Conservation (phyloP, 1,284 basidiomycete genomes). For the Quambalaria eucalypti region DNA sequence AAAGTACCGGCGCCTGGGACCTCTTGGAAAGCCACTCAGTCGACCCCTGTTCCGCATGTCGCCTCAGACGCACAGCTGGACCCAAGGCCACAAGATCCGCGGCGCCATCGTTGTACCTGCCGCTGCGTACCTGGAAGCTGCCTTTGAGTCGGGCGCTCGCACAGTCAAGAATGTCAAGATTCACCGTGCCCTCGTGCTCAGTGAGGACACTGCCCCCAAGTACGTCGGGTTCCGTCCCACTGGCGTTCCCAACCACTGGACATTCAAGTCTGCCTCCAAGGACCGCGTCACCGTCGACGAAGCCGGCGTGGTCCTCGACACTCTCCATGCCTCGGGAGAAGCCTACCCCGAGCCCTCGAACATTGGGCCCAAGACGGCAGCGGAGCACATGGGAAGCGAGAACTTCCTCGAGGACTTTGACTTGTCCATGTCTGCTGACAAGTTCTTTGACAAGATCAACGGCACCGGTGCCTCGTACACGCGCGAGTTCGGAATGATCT, state of each 20-base stretch:
- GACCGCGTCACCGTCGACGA: constrained; percentile 9
- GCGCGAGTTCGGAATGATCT: constrained; percentile 13
- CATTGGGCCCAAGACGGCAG: too few species aligned
- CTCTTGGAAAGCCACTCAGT: too few species aligned
- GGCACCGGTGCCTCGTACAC: constrained; percentile 15
- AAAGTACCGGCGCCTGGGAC: too few species aligned
- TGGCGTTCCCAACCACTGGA: constrained; percentile 12
- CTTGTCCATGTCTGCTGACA: constrained; percentile 15
- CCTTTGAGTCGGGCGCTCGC: too few species aligned
- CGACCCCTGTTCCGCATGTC: too few species aligned
- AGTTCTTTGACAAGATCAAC: constrained; percentile 10
- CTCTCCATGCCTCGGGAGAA: constrained; percentile 11
- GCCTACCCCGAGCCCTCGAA: constrained; percentile 9
- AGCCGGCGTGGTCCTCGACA: constrained; percentile 9
- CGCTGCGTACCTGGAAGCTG: constrained; percentile 11
- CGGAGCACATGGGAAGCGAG: too few species aligned
- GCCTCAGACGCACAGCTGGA: too few species aligned
- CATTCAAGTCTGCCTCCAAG: constrained; percentile 13
- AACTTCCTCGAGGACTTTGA: constrained; percentile 14
- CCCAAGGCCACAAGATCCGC: constrained; percentile 18
- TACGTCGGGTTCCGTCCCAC: constrained; percentile 10
- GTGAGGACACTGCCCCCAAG: constrained; percentile 11
- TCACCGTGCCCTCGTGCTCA: constrained; percentile 13
- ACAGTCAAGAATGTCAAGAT: constrained; percentile 12
- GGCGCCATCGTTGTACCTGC: constrained; percentile 16